Evolutionary conservation across 2,329 filamentous ascomycete genomes (phyloP).

Genomic region (Hypomyces rosellus): DNA sequence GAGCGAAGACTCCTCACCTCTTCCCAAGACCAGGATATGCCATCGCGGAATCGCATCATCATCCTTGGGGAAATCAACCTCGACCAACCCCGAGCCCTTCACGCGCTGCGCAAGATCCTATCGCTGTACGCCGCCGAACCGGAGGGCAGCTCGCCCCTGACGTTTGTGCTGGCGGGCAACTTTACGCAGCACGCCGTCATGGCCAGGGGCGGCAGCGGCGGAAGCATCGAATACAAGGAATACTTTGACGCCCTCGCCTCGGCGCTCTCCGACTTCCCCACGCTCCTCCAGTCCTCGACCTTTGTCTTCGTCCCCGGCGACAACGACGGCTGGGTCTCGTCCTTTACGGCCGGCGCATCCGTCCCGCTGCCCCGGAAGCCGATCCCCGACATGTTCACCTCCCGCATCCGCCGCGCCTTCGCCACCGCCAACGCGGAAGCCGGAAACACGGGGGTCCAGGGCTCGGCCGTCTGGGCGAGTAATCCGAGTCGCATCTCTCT

Average conservation of each 20-base stretch:
- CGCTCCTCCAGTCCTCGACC: constrained; percentile 68
- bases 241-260: constrained; percentile 84
- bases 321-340: constrained; percentile 93
- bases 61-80: constrained; percentile 82
- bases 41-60: constrained; percentile 52
- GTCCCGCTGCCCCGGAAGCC: constrained; percentile 62
- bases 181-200: constrained; percentile 65
- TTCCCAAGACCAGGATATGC: constrained; percentile 27
- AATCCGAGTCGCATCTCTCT: constrained; percentile 79
- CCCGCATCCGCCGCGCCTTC: constrained; percentile 74
- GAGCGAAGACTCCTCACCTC: constrained; percentile 60
- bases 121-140: constrained; percentile 63
- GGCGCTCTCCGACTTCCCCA: constrained; percentile 75
- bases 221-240: constrained; percentile 95
- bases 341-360: constrained; percentile 71
- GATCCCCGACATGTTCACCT: constrained; percentile 87
- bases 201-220: constrained; percentile 62
- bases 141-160: constrained; percentile 61
- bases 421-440: constrained; percentile 68
- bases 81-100: constrained; percentile 73
- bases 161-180: constrained; percentile 80
- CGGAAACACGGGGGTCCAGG: constrained; percentile 35
- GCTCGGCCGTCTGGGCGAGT: constrained; percentile 73
- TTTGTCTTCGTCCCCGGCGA: constrained; percentile 94
- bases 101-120: constrained; percentile 75